Base-by-base conservation (phyloP, 1,139 yeast genomes). In the Magnusiomyces suaveolens region DNA sequence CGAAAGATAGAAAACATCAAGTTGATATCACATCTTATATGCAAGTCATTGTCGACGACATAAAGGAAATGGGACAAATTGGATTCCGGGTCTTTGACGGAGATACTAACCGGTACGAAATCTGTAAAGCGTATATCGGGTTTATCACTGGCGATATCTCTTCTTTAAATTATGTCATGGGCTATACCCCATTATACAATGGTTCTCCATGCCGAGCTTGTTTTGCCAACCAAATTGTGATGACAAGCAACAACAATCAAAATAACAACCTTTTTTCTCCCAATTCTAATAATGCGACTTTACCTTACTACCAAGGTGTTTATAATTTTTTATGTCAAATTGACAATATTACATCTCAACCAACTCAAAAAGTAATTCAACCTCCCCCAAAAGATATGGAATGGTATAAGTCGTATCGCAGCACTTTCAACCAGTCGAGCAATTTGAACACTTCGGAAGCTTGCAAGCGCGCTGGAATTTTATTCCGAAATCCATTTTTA, bases 1-100 rank as follows among this genome's bases (percentile, higher is more conserved):
- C 48, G 10, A 46, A 20, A 26, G 23, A 29, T 24, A 26, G 23
- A 21, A 18, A 26, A 12, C 4, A 4, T 29, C 44, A 4, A 20
- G 36, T 46, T 2, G 33, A 26, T n/a, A 29, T 46, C n/a, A 21
- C 21, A 2, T 46, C 48, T 18, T 46, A 46, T 18, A 16, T 46
- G 38, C 48, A 46, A 29, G 48, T 32, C 4, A 26, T 46, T 29
- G 48, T 46, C 23, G 36, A 46, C 18, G 48, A 46, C 20, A 14
- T 29, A 2, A 46, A 46, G 24, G 48, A 46, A 10, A 26, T 46
- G 33, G 38, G 48, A 10, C 6, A 25, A 2, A 8, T 16, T 46
- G 48, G 48, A n/a, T 46, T 46, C 21, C 3, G 48, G 29, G 38
- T 26, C 2, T 46, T 16, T 25, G 48, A 46, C 18, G 36, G 18